Evolutionary conservation across 768 basidiomycete genomes (phyloP), one percentile per base, ranked within the genome.

Genomic region (Pluteus cervinus): DNA sequence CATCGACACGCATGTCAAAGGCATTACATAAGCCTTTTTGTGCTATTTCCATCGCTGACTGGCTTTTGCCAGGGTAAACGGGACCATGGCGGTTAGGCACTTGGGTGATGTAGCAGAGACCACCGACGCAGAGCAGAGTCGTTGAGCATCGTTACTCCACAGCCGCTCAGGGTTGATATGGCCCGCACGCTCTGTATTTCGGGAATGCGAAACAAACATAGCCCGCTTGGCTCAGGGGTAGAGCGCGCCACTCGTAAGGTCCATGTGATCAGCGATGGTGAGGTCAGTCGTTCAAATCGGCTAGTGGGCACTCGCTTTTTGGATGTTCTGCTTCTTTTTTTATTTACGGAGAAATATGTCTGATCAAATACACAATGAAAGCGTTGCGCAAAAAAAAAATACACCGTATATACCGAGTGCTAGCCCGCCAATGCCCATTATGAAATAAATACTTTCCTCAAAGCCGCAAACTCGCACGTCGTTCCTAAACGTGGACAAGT

Each of bases 401-500:
- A 36, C 17, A 36, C 16, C 21, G 34, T 36, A 36, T 25, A 36
- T 24, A 36, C 34, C 34, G 17, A 16, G 21, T 24, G 16, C 21
- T 10, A 36, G 16, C 22, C 22, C 22, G 32, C 23, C 5, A 14
- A 22, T 5, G 16, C 23, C 21, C 36, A 7, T 69, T 62, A 94
- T 37, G 90, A 90, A 42, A 97, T 86, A 58, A 84, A 96, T 12
- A 98, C 93, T 60, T 93, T 96, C 48, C 78, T 73, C 37, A 97
- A 62, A 15, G 74, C 73, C 7, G 61, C 57, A 49, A 86, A 83
- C 21, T 74, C 64, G 51, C 79, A 88, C 8, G 64, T 67, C 36
- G 74, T 62, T 26, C 73, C 74, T 1, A 88, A 83, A 22, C 81
- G 69, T 3, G 91, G 93, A 54, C 91, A 94, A 21, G 71, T 84